Evolutionary conservation across 2,329 filamentous ascomycete species (phyloP).

Genomic region (Fusarium sp.): DNA sequence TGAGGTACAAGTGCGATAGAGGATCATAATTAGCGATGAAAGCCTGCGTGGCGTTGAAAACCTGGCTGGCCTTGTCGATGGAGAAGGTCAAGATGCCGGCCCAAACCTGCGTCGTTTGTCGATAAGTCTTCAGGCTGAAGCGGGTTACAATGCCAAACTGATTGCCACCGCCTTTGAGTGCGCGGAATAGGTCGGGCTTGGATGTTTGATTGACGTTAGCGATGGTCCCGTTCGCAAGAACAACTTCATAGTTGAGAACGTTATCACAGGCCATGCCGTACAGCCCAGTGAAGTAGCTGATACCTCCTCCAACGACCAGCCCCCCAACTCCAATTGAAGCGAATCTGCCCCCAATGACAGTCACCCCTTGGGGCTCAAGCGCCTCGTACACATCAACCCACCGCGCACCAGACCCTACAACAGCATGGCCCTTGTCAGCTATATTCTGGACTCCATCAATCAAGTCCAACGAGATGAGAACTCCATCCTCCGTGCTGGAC

Average conservation of each 20-base stretch:
- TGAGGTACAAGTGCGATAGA: not conserved
- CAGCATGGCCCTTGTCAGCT: not conserved
- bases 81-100: not conserved
- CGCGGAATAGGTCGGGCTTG: not conserved
- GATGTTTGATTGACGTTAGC: not conserved
- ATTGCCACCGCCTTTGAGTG: not conserved
- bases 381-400: not conserved
- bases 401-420: not conserved
- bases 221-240: not conserved
- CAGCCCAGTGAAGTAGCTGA: not conserved
- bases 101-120: not conserved
- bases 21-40: not conserved
- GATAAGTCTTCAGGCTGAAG: not conserved
- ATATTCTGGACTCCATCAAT: not conserved
- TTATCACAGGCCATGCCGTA: not conserved
- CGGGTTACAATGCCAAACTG: not conserved
- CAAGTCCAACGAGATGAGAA: not conserved
- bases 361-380: not conserved
- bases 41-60: not conserved
- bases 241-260: not conserved
- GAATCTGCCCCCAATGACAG: not conserved
- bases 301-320: not conserved
- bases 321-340: not conserved
- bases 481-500: not conserved
- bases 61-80: not conserved